Base-by-base conservation (phyloP, 2,329 filamentous ascomycete genomes). In the Aspergillus tamarii region DNA sequence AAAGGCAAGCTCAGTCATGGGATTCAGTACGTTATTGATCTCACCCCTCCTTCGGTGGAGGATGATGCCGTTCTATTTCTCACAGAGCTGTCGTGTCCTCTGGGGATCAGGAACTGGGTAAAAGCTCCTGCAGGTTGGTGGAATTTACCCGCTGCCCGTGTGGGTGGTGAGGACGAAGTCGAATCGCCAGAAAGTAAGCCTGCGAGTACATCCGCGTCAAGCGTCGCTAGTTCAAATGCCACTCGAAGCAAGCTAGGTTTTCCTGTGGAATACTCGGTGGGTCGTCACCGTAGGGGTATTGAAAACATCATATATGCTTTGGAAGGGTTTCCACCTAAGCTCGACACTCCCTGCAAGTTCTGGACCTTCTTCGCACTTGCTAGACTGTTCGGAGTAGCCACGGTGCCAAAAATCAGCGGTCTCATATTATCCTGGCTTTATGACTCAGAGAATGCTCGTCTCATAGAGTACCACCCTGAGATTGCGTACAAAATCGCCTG, bases 281-380 rank as follows among this genome's bases (percentile, higher is more conserved):
- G 87, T 9, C 85, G 89, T 3, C 89, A 92, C 71, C 81, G 86
- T 14, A 85, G 84, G 32, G 85, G 84, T 23, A 87, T 95, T 39
- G 82, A 91, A 53, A 83, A 88, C 1, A 77, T 92, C 0, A 78
- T 92, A 4, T 81, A 86, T 68, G 80, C 74, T 26, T 83, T 91
- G 46, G 81, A 87, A 66, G 84, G 84, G 2, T 79, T 84, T 3
- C 77, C 83, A 34, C 80, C 88, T 0, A 78, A 81, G 1, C 74
- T 92, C 16, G 85, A 91, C 74, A 91, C 89, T 0, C 89, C 89
- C 0, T 81, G 84, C 12, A 87, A 89, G 16, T 77, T 90, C 43
- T 91, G 87, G 83, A 91, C 89, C 0, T 81, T 91, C n/a, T 85
- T 87, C 39, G 85, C 84, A 3, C 74, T 91, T 10, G 85, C 87